These are phyloP conservation scores for Neurospora sp. DNA, from an alignment of 2,329 filamentous ascomycete species.

Conservation along the genomic window DNA sequence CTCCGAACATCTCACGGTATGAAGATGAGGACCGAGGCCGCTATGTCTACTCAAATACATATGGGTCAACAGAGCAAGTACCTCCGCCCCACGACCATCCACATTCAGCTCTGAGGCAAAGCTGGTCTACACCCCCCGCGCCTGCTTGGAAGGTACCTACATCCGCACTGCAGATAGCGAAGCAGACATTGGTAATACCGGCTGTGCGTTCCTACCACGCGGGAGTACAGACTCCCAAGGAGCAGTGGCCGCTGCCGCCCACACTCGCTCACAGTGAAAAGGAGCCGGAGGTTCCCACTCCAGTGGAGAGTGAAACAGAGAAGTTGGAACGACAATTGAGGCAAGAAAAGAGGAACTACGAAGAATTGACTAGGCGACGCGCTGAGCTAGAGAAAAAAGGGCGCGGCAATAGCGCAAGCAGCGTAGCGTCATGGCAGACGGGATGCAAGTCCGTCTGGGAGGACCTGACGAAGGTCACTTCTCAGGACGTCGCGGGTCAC, in stretches of 20 bases:
- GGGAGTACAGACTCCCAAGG: not conserved
- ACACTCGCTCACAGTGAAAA: not conserved
- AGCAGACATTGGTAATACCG: not conserved
- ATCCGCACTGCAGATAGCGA: fast-evolving
- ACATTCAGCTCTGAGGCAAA: not conserved
- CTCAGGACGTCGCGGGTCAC: not conserved
- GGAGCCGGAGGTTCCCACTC: not conserved
- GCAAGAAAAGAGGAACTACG: not conserved
- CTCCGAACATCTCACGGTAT: not conserved
- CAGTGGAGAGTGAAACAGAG: not conserved
- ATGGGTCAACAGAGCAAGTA: no score
- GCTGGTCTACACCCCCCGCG: not conserved
- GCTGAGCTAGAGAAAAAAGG: not conserved
- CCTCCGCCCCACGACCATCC: not conserved
- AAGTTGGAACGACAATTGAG: not conserved
- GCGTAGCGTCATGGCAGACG: not conserved
- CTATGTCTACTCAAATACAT: not conserved
- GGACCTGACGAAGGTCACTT: not conserved
- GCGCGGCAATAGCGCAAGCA: not conserved
- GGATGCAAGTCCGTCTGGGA: not conserved
- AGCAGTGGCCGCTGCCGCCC: not conserved
- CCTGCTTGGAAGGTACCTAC: not conserved
- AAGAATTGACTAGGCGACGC: not conserved
- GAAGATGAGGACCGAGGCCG: not conserved
- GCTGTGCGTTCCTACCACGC: not conserved